These are phyloP conservation scores for Pyrenochaeta sp. DNA, from an alignment of 2,329 filamentous ascomycete genomes.

Conservation along the genomic window DNA sequence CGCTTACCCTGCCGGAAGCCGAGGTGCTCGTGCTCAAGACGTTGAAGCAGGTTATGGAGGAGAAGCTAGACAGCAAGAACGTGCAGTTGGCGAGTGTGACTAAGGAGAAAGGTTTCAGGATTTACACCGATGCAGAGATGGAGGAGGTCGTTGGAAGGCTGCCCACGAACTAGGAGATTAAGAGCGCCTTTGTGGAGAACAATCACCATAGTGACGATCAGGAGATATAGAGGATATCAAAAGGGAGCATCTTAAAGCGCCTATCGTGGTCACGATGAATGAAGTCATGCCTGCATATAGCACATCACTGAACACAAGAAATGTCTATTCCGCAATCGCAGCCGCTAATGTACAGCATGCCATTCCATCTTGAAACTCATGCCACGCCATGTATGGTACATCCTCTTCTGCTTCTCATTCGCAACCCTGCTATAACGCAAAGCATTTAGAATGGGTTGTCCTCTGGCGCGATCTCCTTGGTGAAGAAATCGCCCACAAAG, in stretches of 20 bases:
- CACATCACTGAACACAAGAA: conserved; percentile 24
- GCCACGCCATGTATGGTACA: conserved; percentile 24
- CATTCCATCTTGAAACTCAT: conserved; percentile 4
- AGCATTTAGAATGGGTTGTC: conserved; percentile 65
- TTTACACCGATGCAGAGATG: conserved; percentile 99
- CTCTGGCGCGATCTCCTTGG: conserved; percentile 67
- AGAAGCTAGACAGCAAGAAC: conserved; percentile 99
- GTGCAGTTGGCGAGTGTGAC: conserved; percentile 98
- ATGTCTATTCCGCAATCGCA: conserved; percentile 41
- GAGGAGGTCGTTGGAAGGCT: conserved; percentile 86
- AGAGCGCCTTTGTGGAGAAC: background rate
- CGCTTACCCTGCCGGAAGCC: conserved; percentile 88
- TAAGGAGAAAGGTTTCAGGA: conserved; percentile 96
- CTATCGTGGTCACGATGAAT: conserved; percentile 34
- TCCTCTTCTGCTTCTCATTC: background rate
- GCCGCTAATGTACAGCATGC: conserved; percentile 42
- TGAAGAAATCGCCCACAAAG: conserved; percentile 65
- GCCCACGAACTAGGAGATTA: conserved; percentile 55
- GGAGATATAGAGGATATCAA: conserved; percentile 7
- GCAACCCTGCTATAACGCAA: background rate
- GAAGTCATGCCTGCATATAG: conserved; percentile 29
- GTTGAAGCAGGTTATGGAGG: conserved; percentile 99
- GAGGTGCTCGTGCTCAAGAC: conserved; percentile 97
- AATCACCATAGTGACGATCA: conserved; percentile 1
- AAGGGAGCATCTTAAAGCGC: conserved; percentile 18